Percentiles rank a stretch among this genome's conserved stretches.
Evolutionary conservation across 352 stramenopile species (phyloP).

Genomic region (Phytopythium cucurbitacearum): DNA sequence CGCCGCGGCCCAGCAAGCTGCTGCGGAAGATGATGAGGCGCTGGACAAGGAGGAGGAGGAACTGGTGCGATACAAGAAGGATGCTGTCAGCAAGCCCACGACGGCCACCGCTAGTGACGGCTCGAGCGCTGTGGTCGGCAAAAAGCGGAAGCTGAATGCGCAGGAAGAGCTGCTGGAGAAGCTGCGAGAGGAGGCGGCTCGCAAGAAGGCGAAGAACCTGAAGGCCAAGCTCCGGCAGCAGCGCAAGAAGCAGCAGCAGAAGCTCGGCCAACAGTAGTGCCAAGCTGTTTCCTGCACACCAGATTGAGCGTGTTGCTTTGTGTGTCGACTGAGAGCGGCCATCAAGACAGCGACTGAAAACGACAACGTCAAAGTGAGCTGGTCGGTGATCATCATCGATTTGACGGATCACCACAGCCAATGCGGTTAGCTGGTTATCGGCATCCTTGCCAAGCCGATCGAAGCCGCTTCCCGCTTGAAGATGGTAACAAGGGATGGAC

Average conservation of each 20-base stretch:
- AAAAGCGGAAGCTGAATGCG: constrained; percentile 63
- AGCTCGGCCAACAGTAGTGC: background rate
- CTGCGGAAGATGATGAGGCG: constrained; percentile 19
- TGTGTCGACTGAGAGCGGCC: too few relatives aligned
- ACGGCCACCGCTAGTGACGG: background rate
- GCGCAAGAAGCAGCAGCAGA: constrained; percentile 67
- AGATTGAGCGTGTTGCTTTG: too few relatives aligned
- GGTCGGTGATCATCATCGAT: too few relatives aligned
- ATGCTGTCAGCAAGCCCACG: constrained; percentile 4
- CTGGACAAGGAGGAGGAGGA: constrained; percentile 61
- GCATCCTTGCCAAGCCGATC: too few relatives aligned
- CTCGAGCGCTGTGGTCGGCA: constrained; percentile 7
- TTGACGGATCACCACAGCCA: too few relatives aligned
- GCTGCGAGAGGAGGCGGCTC: constrained; percentile 51
- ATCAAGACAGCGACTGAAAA: too few relatives aligned
- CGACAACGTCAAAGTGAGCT: too few relatives aligned
- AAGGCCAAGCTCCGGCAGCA: constrained; percentile 73
- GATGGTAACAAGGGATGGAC: too few relatives aligned
- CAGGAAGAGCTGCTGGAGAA: constrained; percentile 72
- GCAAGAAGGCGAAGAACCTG: constrained; percentile 71
- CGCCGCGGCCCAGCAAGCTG: constrained; percentile 20
- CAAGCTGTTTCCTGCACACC: too few relatives aligned
- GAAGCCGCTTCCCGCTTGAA: too few relatives aligned
- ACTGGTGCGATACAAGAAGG: constrained; percentile 38
- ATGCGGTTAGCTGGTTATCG: too few relatives aligned